These are phyloP conservation scores for Cronartium ribicola DNA, from an alignment of 1,284 basidiomycete species.

Conservation along the genomic window DNA sequence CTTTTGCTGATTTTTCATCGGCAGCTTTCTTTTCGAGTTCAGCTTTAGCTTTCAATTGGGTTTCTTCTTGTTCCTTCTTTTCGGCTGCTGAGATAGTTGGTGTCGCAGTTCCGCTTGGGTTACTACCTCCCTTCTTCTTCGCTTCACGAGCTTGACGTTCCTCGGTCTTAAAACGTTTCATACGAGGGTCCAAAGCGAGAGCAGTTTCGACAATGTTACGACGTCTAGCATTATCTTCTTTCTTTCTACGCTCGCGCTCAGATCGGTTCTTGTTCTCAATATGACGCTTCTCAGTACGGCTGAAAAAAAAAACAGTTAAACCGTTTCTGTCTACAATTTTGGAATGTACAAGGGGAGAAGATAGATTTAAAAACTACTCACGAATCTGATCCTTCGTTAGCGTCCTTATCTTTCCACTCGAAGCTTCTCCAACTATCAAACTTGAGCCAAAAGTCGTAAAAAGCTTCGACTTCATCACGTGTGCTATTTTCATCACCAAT, in stretches of 20 bases:
- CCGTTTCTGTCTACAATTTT: slow-evolving; percentile 25
- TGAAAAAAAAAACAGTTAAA: slow-evolving; percentile 50
- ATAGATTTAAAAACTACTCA: slow-evolving; percentile 52
- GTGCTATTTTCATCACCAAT: slow-evolving; percentile 69
- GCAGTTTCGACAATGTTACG: slow-evolving; percentile 82
- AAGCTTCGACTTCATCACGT: slow-evolving; percentile 80
- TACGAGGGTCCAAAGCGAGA: slow-evolving; percentile 81
- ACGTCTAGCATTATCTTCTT: slow-evolving; percentile 91
- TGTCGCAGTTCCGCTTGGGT: slow-evolving; percentile 55
- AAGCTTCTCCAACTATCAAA: slow-evolving; percentile 98
- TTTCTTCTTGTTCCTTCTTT: slow-evolving; percentile 65
- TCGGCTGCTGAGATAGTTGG: slow-evolving; percentile 51
- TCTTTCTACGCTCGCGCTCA: slow-evolving; percentile 91
- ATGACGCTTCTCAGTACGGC: slow-evolving; percentile 97
- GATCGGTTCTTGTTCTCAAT: slow-evolving; percentile 99
- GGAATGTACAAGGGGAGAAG: not conserved
- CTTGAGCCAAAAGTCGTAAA: slow-evolving; percentile 99
- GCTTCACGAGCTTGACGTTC: slow-evolving; percentile 92
- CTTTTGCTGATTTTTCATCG: slow-evolving; percentile 66
- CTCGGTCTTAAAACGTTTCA: slow-evolving; percentile 94
- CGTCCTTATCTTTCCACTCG: slow-evolving; percentile 97
- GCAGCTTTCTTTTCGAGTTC: slow-evolving; percentile 68
- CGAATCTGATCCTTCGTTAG: slow-evolving; percentile 95
- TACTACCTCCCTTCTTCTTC: slow-evolving; percentile 63
- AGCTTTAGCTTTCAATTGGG: slow-evolving; percentile 68